A percentile compares a stretch with the other conserved stretches of the same genome.
These are phyloP conservation scores for Rhizopogon roseolus DNA, from an alignment of 768 basidiomycete genomes.

Conservation along the genomic window DNA sequence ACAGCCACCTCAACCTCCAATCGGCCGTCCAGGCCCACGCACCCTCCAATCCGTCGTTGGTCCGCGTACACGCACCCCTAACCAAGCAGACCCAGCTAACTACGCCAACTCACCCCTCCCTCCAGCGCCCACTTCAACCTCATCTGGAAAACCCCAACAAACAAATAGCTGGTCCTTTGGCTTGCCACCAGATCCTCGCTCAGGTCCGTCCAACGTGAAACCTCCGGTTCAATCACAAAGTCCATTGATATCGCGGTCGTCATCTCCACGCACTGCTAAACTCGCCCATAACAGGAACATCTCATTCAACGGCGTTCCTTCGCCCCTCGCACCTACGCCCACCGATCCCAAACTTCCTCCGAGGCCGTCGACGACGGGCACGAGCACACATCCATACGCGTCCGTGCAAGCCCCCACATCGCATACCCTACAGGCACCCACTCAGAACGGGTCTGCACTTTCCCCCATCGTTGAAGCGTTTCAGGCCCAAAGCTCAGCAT, in stretches of 20 bases:
- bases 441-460: constrained; percentile 37
- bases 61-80: constrained; percentile 44
- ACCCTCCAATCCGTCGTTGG: constrained; percentile 33
- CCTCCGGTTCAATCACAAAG: constrained; percentile 18
- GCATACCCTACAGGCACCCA: constrained; percentile 35
- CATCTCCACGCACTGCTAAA: constrained; percentile 36
- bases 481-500: constrained; percentile 7
- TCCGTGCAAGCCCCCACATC: constrained; percentile 42
- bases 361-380: constrained; percentile 37
- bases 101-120: constrained; percentile 41
- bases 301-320: constrained; percentile 42
- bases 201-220: constrained; percentile 41
- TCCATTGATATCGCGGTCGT: constrained; percentile 18
- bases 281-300: constrained; percentile 48
- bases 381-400: constrained; percentile 56
- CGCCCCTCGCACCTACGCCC: constrained; percentile 31
- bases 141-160: constrained; percentile 19
- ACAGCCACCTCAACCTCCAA: constrained; percentile 41
- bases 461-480: constrained; percentile 76
- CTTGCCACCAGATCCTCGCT: constrained; percentile 58
- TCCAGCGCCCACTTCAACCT: constrained; percentile 34
- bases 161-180: constrained; percentile 43
- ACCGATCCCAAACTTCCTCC: constrained; percentile 38
- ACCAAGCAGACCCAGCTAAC: constrained; percentile 46
- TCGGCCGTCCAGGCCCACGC: constrained; percentile 28